phyloP scores from a whole-genome alignment of 2,329 filamentous ascomycete genomes.

The Verticillium nonalfalfae region DNA sequence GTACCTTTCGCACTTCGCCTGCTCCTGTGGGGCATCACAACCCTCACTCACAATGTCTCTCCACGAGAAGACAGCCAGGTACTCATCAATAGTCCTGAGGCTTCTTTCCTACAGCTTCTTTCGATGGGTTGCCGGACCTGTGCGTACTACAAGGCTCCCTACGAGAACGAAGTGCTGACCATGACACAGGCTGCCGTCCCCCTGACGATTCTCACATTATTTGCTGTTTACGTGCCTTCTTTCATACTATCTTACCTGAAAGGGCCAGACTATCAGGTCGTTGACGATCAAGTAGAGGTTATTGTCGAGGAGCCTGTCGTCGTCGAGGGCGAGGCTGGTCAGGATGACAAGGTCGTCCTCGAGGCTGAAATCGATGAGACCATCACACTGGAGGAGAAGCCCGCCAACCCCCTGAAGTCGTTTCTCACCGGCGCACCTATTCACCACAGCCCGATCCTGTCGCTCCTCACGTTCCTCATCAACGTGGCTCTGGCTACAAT shows the following conservation, averaged over 20 bases:
- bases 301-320: conserved; percentile 27
- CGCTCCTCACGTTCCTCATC: conserved; percentile 61
- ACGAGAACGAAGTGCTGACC: not conserved
- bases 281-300: conserved; percentile 56
- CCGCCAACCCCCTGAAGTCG: conserved; percentile 52
- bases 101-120: conserved; percentile 50
- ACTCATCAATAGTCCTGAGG: conserved; percentile 45
- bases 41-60: conserved; percentile 16
- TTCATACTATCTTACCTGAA: conserved; percentile 54
- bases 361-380: conserved; percentile 60
- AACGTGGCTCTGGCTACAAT: conserved; percentile 66
- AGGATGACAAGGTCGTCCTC: conserved; percentile 57
- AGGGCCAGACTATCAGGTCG: conserved; percentile 49
- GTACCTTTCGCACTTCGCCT: too few species aligned
- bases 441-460: conserved; percentile 59
- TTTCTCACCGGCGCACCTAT: conserved; percentile 73
- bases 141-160: conserved; percentile 14
- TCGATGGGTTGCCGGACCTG: conserved; percentile 45
- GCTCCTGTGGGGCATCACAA: too few species aligned
- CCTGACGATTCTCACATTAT: conserved; percentile 45
- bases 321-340: conserved; percentile 45
- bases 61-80: conserved; percentile 24
- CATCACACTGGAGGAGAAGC: conserved; percentile 50
- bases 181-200: conserved; percentile 12
- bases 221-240: conserved; percentile 59